phyloP scores from a whole-genome alignment of 2,329 filamentous ascomycete genomes.

The Fusarium keratoplasticum region DNA sequence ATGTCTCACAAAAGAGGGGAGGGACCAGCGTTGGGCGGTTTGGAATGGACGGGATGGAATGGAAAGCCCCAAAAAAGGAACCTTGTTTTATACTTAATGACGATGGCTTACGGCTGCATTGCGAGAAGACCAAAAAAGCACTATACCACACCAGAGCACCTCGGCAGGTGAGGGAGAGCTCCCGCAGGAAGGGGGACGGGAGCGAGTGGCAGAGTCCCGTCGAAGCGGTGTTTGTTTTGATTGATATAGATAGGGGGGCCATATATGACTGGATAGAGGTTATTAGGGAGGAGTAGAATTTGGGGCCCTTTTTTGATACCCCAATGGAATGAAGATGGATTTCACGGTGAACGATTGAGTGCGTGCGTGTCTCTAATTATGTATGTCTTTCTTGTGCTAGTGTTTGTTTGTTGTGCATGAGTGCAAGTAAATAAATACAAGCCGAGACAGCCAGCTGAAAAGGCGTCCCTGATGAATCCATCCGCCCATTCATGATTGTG shows the following conservation, averaged over 20 bases:
- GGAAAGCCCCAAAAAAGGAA: slow-evolving; percentile 39
- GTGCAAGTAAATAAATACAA: background rate
- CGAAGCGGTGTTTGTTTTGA: slow-evolving; percentile 34
- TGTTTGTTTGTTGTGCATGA: background rate
- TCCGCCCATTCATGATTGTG: background rate
- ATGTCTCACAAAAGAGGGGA: slow-evolving; percentile 33
- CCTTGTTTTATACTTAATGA: slow-evolving; percentile 44
- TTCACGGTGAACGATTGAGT: slow-evolving; percentile 12
- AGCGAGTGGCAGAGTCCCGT: slow-evolving; percentile 17
- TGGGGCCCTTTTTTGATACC: slow-evolving; percentile 39
- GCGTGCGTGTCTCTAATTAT: background rate
- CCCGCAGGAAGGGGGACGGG: slow-evolving; percentile 13
- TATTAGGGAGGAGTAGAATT: slow-evolving; percentile 36
- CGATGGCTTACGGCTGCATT: slow-evolving; percentile 47
- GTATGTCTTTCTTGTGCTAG: background rate
- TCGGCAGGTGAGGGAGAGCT: slow-evolving; percentile 8
- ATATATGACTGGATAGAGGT: slow-evolving; percentile 44
- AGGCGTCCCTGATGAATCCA: background rate
- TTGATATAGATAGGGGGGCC: slow-evolving; percentile 34
- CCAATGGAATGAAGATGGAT: slow-evolving; percentile 41
- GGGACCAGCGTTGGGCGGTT: slow-evolving; percentile 34
- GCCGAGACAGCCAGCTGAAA: slow-evolving; percentile 9
- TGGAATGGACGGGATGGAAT: slow-evolving; percentile 40
- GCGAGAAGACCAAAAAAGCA: slow-evolving; percentile 42
- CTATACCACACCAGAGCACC: slow-evolving; percentile 25